Evolutionary conservation across 352 stramenopile species (phyloP).

Genomic region (Phytophthora sp.): DNA sequence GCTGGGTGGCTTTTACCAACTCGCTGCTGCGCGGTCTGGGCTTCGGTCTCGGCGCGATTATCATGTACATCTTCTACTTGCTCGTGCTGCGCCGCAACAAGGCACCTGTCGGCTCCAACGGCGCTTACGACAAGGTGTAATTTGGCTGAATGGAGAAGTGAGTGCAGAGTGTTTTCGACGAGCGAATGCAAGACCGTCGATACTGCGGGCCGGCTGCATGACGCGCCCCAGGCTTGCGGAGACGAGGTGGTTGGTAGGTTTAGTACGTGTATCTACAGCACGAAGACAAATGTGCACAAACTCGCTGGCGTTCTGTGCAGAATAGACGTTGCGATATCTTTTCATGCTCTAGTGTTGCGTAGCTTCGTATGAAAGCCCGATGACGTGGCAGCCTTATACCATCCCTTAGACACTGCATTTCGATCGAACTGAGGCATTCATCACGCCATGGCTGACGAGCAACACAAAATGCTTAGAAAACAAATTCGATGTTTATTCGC

Average conservation of each 20-base stretch:
- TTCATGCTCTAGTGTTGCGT: too few species aligned
- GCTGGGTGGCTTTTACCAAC: conserved; percentile 84
- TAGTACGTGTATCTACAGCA: conserved; percentile 42
- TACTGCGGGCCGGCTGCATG: not conserved
- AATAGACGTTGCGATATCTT: conserved; percentile 48
- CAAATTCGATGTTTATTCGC: too few species aligned
- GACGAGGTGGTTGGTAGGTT: conserved; percentile 37
- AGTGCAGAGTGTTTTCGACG: conserved; percentile 27
- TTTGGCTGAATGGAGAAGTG: conserved; percentile 7
- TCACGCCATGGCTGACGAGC: not conserved
- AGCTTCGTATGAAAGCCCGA: too few species aligned
- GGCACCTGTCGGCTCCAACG: conserved; percentile 34
- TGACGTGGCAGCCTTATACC: conserved; percentile 1
- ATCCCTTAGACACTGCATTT: too few species aligned
- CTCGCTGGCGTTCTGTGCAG: conserved; percentile 32
- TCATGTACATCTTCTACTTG: conserved; percentile 85
- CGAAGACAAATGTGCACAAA: conserved; percentile 35
- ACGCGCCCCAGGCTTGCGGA: conserved; percentile 10
- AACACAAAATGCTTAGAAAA: too few species aligned
- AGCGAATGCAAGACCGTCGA: conserved; percentile 21
- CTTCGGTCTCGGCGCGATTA: conserved; percentile 77
- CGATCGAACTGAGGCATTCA: too few species aligned
- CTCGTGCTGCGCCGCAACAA: conserved; percentile 65
- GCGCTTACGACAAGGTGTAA: conserved; percentile 84
- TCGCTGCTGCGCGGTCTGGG: conserved; percentile 78